Conservation (phyloP, 257 asterid species). For the Orobanche coerulescens region DNA sequence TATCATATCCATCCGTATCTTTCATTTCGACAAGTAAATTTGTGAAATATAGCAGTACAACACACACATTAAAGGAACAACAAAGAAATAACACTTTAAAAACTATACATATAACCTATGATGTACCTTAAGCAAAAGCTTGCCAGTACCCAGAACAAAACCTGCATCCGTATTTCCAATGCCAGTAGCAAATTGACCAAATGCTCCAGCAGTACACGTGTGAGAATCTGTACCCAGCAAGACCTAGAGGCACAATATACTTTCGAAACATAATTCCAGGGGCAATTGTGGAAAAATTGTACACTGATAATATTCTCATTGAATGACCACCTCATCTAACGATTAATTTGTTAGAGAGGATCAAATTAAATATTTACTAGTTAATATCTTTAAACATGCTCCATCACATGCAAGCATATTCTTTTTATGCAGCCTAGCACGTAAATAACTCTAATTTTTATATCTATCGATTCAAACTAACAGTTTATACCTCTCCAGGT, state of each 20-base stretch:
- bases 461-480: background rate
- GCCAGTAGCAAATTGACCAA: slow-evolving; percentile 95
- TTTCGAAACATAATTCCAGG: background rate
- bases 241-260: slow-evolving; percentile 40
- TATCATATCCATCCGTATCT: too few relatives aligned
- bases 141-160: slow-evolving; percentile 87
- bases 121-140: slow-evolving; percentile 88
- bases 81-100: background rate
- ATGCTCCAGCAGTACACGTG: slow-evolving; percentile 97
- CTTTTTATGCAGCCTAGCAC: background rate
- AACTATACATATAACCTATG: too few relatives aligned
- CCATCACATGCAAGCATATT: background rate
- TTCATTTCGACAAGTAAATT: too few relatives aligned
- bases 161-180: slow-evolving; percentile 97
- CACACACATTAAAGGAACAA: background rate
- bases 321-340: background rate
- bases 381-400: background rate
- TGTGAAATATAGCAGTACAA: background rate
- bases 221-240: slow-evolving; percentile 89
- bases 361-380: background rate
- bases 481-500: slow-evolving; percentile 78
- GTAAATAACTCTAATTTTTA: slow-evolving; percentile 28
- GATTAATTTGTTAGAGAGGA: background rate
- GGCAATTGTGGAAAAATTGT: background rate
- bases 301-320: background rate